These are phyloP conservation scores for Myriosclerotinia curreyana DNA, from an alignment of 2,329 filamentous ascomycete genomes.

Conservation along the genomic window DNA sequence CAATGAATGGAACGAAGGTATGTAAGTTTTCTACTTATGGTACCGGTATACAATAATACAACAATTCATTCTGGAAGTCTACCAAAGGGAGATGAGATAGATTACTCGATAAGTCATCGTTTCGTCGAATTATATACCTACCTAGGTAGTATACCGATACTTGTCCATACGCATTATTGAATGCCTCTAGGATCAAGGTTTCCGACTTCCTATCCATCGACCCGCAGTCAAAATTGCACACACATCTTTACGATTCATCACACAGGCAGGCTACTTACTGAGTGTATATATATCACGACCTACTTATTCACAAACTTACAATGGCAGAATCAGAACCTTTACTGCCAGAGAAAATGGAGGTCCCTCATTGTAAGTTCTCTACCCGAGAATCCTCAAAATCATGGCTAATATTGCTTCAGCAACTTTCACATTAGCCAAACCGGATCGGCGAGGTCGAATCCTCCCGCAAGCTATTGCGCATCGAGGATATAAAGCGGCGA, in stretches of 20 bases:
- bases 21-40: too few relatives aligned
- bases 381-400: not conserved
- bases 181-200: conserved; percentile 13
- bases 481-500: conserved; percentile 72
- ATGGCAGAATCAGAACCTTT: conserved; percentile 21
- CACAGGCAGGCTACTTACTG: not conserved
- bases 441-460: conserved; percentile 30
- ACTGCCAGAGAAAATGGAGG: conserved; percentile 21
- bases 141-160: not conserved
- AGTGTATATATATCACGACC: not conserved
- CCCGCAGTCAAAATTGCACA: conserved; percentile 4
- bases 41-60: too few relatives aligned
- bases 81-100: not conserved
- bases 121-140: not conserved
- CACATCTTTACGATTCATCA: not conserved
- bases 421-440: conserved; percentile 32
- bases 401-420: conserved; percentile 29
- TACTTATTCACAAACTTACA: not conserved
- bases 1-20: too few relatives aligned
- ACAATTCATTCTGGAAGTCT: not conserved
- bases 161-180: not conserved
- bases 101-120: not conserved
- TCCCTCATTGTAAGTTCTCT: conserved; percentile 16
- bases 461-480: conserved; percentile 72
- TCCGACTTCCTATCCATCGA: not conserved